Percentiles rank a stretch among this genome's conserved stretches.
These are phyloP conservation scores for Alternaria angustiovoidea DNA, from an alignment of 2,329 filamentous ascomycete genomes.

Conservation along the genomic window DNA sequence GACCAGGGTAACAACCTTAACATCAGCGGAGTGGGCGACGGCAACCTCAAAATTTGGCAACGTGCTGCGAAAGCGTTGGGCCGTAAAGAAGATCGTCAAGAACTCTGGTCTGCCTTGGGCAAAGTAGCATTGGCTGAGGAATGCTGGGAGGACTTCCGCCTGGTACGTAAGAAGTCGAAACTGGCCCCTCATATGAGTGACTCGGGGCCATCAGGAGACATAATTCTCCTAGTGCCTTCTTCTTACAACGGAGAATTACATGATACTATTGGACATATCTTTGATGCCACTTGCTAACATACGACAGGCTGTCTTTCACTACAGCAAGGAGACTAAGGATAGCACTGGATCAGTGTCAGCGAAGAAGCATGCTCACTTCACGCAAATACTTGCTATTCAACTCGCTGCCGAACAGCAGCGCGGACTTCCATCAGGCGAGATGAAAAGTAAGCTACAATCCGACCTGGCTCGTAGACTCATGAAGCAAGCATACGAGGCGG, in stretches of 20 bases:
- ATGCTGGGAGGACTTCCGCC: constrained; percentile 48
- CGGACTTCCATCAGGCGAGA: constrained; percentile 20
- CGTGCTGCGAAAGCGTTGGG: constrained; percentile 36
- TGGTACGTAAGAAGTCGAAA: constrained; percentile 27
- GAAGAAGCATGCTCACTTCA: constrained; percentile 38
- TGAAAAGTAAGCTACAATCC: constrained; percentile 29
- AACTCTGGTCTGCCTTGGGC: constrained; percentile 41
- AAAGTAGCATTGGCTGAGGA: constrained; percentile 37
- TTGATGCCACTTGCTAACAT: constrained; percentile 14
- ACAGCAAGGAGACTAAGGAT: constrained; percentile 34
- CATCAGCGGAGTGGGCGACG: constrained; percentile 29
- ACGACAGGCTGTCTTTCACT: constrained; percentile 39
- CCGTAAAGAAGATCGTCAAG: constrained; percentile 32
- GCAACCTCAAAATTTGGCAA: constrained; percentile 38
- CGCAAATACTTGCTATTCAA: constrained; percentile 40
- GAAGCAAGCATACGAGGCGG: constrained; percentile 38
- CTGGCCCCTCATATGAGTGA: not conserved
- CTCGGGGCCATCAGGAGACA: not conserved
- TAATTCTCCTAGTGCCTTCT: not conserved
- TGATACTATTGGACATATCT: not conserved
- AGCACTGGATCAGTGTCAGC: constrained; percentile 15
- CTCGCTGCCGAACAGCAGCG: constrained; percentile 37
- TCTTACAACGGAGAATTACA: not conserved
- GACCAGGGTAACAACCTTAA: not conserved
- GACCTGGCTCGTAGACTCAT: constrained; percentile 35